These are phyloP conservation scores for Epichloe elymi DNA, from an alignment of 2,329 filamentous ascomycete species.

Conservation along the genomic window DNA sequence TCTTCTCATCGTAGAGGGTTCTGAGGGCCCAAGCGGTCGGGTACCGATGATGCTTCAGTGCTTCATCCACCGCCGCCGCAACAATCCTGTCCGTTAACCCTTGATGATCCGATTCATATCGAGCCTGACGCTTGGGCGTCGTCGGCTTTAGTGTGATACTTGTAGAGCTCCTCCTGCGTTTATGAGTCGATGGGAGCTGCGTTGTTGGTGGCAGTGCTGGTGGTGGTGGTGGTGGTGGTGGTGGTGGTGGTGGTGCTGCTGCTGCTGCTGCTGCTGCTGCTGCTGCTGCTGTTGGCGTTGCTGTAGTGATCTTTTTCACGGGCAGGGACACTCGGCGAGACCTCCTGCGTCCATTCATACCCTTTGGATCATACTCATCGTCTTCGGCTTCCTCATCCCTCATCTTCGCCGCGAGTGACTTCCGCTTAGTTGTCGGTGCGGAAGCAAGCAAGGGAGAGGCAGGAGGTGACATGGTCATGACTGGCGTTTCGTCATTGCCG, in stretches of 20 bases:
- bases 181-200: not conserved
- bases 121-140: constrained; percentile 8
- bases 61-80: constrained; percentile 44
- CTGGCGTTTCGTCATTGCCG: constrained; percentile 11
- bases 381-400: constrained; percentile 25
- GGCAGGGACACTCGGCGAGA: constrained; percentile 20
- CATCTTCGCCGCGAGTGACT: constrained; percentile 10
- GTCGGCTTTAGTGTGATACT: constrained; percentile 6
- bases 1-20: constrained; percentile 45
- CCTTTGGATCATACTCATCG: constrained; percentile 30
- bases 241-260: too few relatives aligned
- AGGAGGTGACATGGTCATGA: constrained; percentile 5
- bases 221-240: constrained; percentile 7
- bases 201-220: constrained; percentile 1
- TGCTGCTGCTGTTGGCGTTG: constrained; percentile 5
- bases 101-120: constrained; percentile 21
- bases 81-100: constrained; percentile 39
- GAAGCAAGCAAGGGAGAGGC: constrained; percentile 10
- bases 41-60: constrained; percentile 41
- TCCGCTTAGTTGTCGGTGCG: constrained; percentile 12
- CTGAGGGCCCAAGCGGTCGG: constrained; percentile 50
- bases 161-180: constrained; percentile 6
- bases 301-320: constrained; percentile 11
- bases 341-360: constrained; percentile 19
- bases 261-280: constrained; percentile 6